These are phyloP conservation scores for Kodamaea fungicola DNA, from an alignment of 1,139 yeast species.

Conservation along the genomic window DNA sequence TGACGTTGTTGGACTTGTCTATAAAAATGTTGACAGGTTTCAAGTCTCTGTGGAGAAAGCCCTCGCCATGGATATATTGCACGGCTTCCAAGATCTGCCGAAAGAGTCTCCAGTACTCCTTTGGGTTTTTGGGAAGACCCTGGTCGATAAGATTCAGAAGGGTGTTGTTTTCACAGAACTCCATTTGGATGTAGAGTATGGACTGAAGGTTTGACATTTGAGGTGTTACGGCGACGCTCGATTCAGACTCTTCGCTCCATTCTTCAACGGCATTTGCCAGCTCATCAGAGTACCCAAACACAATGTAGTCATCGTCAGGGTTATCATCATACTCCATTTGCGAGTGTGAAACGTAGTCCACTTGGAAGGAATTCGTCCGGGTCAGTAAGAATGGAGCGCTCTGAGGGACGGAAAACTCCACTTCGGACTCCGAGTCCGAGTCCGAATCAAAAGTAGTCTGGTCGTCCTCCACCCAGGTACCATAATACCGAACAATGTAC, in stretches of 20 bases:
- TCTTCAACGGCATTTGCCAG: conserved; percentile 2
- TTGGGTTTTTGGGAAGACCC: conserved; percentile 67
- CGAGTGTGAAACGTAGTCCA: conserved; percentile 65
- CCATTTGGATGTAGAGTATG: conserved; percentile 87
- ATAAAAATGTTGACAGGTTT: conserved; percentile 96
- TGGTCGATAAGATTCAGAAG: conserved; percentile 77
- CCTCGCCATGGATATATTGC: conserved; percentile 87
- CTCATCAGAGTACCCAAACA: conserved; percentile 1
- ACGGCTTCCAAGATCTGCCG: conserved; percentile 90
- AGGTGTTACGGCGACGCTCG: not conserved
- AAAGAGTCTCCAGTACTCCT: conserved; percentile 85
- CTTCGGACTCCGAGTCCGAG: conserved; percentile 3
- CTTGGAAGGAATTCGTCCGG: conserved; percentile 34
- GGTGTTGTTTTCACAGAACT: conserved; percentile 94
- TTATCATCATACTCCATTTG: conserved; percentile 29
- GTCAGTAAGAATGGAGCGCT: conserved; percentile 2
- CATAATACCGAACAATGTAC: conserved; percentile 91
- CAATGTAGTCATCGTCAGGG: conserved; percentile 2
- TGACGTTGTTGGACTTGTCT: conserved; percentile 82
- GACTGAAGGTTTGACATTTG: conserved; percentile 38
- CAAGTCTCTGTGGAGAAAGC: conserved; percentile 91
- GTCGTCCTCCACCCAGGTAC: conserved; percentile 89
- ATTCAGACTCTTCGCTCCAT: conserved; percentile 3
- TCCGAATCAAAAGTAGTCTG: conserved; percentile 15
- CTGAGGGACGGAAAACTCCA: conserved; percentile 6